Base-by-base conservation (phyloP, 1,139 yeast species). In the Meyerozyma guilliermondii region DNA sequence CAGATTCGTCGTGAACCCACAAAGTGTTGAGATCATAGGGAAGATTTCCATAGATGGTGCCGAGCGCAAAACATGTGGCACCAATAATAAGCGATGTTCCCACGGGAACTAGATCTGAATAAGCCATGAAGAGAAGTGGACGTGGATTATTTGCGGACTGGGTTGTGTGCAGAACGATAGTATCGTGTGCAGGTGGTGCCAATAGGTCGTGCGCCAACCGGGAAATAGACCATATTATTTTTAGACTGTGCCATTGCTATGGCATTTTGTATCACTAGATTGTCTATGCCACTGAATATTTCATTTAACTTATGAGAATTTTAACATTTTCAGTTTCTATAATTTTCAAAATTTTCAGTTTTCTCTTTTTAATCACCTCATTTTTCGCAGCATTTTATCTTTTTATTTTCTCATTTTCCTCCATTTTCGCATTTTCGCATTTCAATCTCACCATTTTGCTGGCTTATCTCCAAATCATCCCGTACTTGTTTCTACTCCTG, bases 21-120 rank as follows among this genome's bases (percentile, higher is more conserved):
- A 92, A 71, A n/a, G 95, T 79, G 53, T 74, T 70, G 60, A 78
- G 76, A 58, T 88, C 96, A 57, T 89, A 92, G 2, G 95, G 86
- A 73, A 83, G 80, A 61, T 87, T 87, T 42, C 86, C 76, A 60
- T 80, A 86, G 39, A 88, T 64, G 26, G 83, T 79, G 27, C 98
- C 98, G 45, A 91, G 72, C 7, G 86, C 78, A 65, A 91, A 91
- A 30, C 87, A 78, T 20, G 83, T 70, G 28, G 91, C 64, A 17
- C 63, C 59, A 43, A 76, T 58, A 48, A 76, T 71, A 44, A 78
- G 60, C 1, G 62, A 71, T 13, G 74, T 66, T 16, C 80, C 82
- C 41, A 78, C 55, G 26, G 83, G 82, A 23, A 72, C 65, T 7
- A 78, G 41, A 46, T 77, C 81, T 49, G 66, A 63, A 51, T 78